phyloP scores from a whole-genome alignment of 768 basidiomycete genomes.

The Trametes coccinea region DNA sequence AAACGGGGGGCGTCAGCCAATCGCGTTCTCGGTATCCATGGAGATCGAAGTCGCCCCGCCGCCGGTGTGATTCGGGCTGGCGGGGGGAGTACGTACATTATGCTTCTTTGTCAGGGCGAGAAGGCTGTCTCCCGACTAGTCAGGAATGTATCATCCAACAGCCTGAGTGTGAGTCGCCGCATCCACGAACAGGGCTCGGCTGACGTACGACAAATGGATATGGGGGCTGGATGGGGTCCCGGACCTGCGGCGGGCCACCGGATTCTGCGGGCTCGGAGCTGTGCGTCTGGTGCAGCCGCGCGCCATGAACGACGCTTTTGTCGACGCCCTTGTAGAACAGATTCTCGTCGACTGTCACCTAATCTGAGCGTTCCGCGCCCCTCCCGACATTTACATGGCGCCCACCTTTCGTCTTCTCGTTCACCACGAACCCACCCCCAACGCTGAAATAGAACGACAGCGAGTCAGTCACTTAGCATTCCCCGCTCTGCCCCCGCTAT shows the following conservation, averaged over 20 bases:
- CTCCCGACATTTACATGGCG: neutral
- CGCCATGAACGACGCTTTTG: conserved; percentile 76
- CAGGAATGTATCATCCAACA: neutral
- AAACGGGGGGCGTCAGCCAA: neutral
- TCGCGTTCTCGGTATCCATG: conserved; percentile 15
- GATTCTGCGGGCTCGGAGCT: conserved; percentile 28
- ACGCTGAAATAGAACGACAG: conserved; percentile 46
- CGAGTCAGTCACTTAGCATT: conserved; percentile 7
- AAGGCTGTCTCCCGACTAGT: conserved; percentile 66
- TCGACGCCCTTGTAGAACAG: conserved; percentile 92
- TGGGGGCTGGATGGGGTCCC: conserved; percentile 61
- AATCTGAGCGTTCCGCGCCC: neutral
- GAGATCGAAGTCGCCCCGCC: conserved; percentile 8
- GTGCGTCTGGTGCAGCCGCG: conserved; percentile 71
- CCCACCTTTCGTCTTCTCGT: conserved; percentile 86
- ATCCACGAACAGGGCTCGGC: neutral
- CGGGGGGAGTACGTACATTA: conserved; percentile 56
- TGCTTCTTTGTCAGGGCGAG: conserved; percentile 75
- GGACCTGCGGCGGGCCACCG: conserved; percentile 6
- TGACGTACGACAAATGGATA: conserved; percentile 62
- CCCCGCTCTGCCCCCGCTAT: conserved; percentile 2
- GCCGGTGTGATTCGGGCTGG: neutral
- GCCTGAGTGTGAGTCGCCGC: neutral
- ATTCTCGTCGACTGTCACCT: conserved; percentile 77
- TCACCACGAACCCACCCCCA: conserved; percentile 93